Evolutionary conservation across 208 protist species (phyloP), one percentile per base, ranked within the genome.

Genomic region (Leishmania aethiopica): DNA sequence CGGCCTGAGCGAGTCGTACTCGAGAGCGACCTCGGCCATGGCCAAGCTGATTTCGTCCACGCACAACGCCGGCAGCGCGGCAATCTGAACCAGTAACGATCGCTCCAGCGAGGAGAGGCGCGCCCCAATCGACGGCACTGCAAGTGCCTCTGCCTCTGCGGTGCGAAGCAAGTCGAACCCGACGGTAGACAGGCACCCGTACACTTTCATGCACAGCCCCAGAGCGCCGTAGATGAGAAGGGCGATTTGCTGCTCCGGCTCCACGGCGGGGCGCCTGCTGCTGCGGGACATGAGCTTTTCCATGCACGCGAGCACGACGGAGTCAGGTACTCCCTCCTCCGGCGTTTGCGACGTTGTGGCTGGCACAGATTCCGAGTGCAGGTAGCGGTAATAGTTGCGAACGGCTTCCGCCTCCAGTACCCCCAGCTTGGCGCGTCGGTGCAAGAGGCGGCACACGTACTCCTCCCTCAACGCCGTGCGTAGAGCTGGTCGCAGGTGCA

Each of bases 21-120:
- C 84, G 28, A 86, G 70, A 7, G 91, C 90, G 13, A 88, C 79
- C 72, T 92, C 87, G 1, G 90, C 88, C 87, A 97, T 95, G 2
- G 94, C 89, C 11, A 89, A 80, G 86, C 89, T 92, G 55, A 97
- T 71, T 84, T 97, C 92, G 69, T 97, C 94, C 55, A 88, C 80
- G 69, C 92, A 93, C 66, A 96, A 84, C 49, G 92, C 86, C 6
- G 91, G 92, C 42, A 97, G 85, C 51, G 94, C 88, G 22, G 92
- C 92, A 11, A 94, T 81, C 60, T 89, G 81, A 17, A 95, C 79
- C 53, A 97, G 76, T 10, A 92, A 85, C 0, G 92, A 84, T 5
- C 94, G 90, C 77, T 97, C 92, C 0, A 87, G 53, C 6, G 94
- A 81, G 40, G 84, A 92, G 42, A 93, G 80, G 53, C 87, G 62